Evolutionary conservation across 371 early-diverging fungal species (phyloP), one percentile per base, ranked within the genome.

Genomic region (Mortierella sp.): DNA sequence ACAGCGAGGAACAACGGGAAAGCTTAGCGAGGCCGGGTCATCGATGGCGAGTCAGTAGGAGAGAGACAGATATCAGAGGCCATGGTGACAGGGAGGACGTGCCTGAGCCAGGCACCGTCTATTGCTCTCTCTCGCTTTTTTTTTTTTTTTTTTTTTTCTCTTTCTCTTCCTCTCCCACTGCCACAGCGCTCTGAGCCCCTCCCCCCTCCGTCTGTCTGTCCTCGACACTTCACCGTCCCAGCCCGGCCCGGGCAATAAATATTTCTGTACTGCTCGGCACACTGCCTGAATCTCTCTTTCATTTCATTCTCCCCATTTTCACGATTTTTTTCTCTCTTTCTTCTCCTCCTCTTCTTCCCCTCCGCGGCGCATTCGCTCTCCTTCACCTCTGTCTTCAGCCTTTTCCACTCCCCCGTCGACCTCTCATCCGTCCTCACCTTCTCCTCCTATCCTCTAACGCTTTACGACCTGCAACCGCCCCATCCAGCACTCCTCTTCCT

Each of bases 381-480:
- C 14, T 15, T 19, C 59, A 55, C 56, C 26, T n/a, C n/a, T 47
- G 21, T 19, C 45, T 48, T 47, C 45, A n/a, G 26, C 45, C 18
- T 23, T 25, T 23, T 14, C 28, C 45, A 53, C 51, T 3, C 58
- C 37, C 43, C 7, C 18, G 15, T 15, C 29, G 23, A 52, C 21
- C 28, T 43, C 28, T 45, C 21, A 58, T 19, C 46, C 67, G 15
- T 43, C 11, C 43, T 21, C 37, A 48, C 30, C 46, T 28, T 56
- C 29, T n/a, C n/a, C 53, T 37, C 12, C 30, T 25, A 25, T 12
- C 25, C 37, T 21, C 14, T 28, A 26, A 23, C 48, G 16, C 37
- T 29, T 28, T 25, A 59, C 37, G 46, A 25, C 44, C 64, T 18
- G 37, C 45, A 43, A 23, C 56, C 50, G 25, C 63, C 44, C 53